Base-by-base conservation (phyloP, 2,329 filamentous ascomycete species). In the Penicillium sp. region DNA sequence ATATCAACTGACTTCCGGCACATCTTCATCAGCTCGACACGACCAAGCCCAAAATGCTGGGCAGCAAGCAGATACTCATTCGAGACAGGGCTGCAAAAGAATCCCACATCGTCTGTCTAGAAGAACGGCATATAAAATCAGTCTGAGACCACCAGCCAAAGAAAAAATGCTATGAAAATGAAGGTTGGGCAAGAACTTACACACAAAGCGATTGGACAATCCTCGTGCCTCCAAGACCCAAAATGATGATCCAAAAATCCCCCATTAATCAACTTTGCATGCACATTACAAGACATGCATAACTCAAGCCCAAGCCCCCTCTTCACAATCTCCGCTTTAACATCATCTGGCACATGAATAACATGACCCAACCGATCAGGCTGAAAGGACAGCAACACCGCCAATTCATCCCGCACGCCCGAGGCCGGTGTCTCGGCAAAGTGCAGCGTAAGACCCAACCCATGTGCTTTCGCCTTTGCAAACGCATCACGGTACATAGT, bases 71-170 rank as follows among this genome's bases (percentile, higher is more conserved):
- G 77, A 72, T 93, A 93, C 71, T 96, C 91, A 63, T 92, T 87
- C 0, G 89, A 92, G 4, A 93, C 74, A 0, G 85, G 81, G 67
- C 89, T 93, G 50, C 87, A 88, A 67, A 95, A 95, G 23, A 95
- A 85, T 2, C 90, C 91, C 10, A 93, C 88, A 67, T 95, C 90
- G 69, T 95, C 91, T 1, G 91, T 95, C 89, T 92, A 52, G 39
- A 47, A 21, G n/a, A 35, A 59, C 43, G 49, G 53, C 4, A 37
- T 25, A 8, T 43, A 42, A 13, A 44, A 55, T 67, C 63, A 65
- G 68, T 14, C 23, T 39, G 4, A 26, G 46, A 46, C n/a, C 23
- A 21, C 54, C 19, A 21, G 7, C 19, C 35, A 27, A 35, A 19
- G 52, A 27, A 46, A 23, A 52, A 48, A 45, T 57, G 16, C 11